phyloP scores from a whole-genome alignment of 2,329 filamentous ascomycete genomes.

The Aspergillus glaucus region DNA sequence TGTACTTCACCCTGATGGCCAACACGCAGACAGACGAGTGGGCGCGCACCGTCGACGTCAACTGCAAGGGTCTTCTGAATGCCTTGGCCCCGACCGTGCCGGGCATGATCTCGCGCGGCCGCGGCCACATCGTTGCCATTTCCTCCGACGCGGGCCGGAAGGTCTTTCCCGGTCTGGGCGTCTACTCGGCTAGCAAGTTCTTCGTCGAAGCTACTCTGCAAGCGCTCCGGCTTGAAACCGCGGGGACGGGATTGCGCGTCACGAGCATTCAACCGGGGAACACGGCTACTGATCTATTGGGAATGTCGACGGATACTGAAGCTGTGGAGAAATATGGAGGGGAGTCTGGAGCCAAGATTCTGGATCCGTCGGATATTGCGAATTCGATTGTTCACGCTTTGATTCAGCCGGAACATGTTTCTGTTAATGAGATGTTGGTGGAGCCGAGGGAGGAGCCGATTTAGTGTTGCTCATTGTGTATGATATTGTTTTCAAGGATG shows the following conservation, averaged over 20 bases:
- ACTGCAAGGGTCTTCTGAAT: slow-evolving; percentile 76
- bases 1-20: slow-evolving; percentile 86
- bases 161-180: slow-evolving; percentile 72
- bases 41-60: slow-evolving; percentile 77
- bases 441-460: slow-evolving; percentile 72
- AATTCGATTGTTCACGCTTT: slow-evolving; percentile 67
- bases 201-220: slow-evolving; percentile 81
- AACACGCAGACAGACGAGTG: slow-evolving; percentile 68
- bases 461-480: slow-evolving; percentile 29
- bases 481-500: neutral
- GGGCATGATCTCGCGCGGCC: slow-evolving; percentile 61
- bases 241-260: slow-evolving; percentile 64
- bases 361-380: slow-evolving; percentile 69
- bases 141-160: slow-evolving; percentile 77
- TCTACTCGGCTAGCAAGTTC: slow-evolving; percentile 79
- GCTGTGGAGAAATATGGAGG: slow-evolving; percentile 73
- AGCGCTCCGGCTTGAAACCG: slow-evolving; percentile 66
- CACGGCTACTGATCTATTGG: slow-evolving; percentile 64
- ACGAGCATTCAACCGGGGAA: slow-evolving; percentile 74
- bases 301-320: slow-evolving; percentile 69
- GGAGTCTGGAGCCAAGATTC: slow-evolving; percentile 66
- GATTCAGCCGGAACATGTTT: slow-evolving; percentile 66
- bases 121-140: slow-evolving; percentile 71
- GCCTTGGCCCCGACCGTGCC: slow-evolving; percentile 65
- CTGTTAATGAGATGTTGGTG: slow-evolving; percentile 74